These are phyloP conservation scores for Eucommia ulmoides DNA, from an alignment of 257 asterid species.

Conservation along the genomic window DNA sequence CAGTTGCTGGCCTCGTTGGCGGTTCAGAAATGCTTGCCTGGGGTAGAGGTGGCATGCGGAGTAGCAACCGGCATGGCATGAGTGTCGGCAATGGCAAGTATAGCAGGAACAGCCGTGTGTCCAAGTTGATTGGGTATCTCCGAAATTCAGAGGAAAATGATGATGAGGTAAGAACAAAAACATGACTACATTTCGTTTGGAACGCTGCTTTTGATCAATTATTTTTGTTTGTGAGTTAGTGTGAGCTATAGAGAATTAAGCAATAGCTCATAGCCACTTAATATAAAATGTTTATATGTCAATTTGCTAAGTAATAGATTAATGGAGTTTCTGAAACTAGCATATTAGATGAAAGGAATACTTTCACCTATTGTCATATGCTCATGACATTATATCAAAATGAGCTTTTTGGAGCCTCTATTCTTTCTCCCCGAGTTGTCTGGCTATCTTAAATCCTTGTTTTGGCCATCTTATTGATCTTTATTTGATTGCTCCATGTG, in stretches of 20 bases:
- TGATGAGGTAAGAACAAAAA: slow-evolving; percentile 31
- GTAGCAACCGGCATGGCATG: slow-evolving; percentile 53
- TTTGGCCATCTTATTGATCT: too few relatives aligned
- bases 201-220: slow-evolving; percentile 6
- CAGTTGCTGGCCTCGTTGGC: slow-evolving; percentile 47
- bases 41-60: slow-evolving; percentile 92
- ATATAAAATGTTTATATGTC: neutral
- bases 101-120: slow-evolving; percentile 43
- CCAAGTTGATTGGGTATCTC: slow-evolving; percentile 65
- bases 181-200: too few relatives aligned
- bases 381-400: too few relatives aligned
- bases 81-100: slow-evolving; percentile 43
- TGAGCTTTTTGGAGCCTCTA: too few relatives aligned
- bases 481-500: too few relatives aligned
- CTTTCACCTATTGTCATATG: too few relatives aligned
- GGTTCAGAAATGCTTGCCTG: slow-evolving; percentile 64
- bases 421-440: too few relatives aligned
- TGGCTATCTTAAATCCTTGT: too few relatives aligned
- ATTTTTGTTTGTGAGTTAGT: neutral
- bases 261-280: neutral
- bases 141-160: slow-evolving; percentile 42
- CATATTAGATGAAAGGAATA: too few relatives aligned
- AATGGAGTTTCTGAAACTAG: neutral
- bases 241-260: neutral
- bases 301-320: neutral